Conservation (phyloP, 306 rosid genomes). For the Chamaecrista fasciculata region DNA sequence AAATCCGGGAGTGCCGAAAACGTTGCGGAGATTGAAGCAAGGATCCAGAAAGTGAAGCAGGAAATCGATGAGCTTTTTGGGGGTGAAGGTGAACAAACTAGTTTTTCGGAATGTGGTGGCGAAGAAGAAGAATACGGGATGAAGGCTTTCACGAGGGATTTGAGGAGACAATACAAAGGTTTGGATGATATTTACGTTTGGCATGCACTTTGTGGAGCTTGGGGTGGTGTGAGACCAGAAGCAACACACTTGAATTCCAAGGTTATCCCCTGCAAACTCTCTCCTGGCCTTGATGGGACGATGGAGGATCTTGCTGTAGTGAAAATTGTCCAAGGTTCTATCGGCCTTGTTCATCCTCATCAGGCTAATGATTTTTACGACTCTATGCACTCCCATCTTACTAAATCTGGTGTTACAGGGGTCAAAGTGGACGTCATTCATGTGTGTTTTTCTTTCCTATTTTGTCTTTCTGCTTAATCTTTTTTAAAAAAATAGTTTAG, state of each 20-base stretch:
- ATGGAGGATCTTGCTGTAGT: slow-evolving; percentile 88
- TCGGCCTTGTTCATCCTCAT: slow-evolving; percentile 78
- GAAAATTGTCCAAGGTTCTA: slow-evolving; percentile 58
- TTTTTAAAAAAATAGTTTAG: no score
- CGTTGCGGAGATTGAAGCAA: slow-evolving; percentile 40
- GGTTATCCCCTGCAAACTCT: slow-evolving; percentile 57
- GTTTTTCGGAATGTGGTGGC: slow-evolving; percentile 15
- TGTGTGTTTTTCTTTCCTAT: slow-evolving; percentile 35
- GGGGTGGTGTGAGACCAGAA: slow-evolving; percentile 95
- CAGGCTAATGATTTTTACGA: slow-evolving; percentile 66
- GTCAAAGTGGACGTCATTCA: slow-evolving; percentile 89
- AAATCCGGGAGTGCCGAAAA: slow-evolving; percentile 35
- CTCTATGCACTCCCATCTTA: slow-evolving; percentile 81
- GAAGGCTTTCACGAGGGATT: slow-evolving; percentile 77
- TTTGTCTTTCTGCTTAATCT: background rate
- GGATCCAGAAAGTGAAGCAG: slow-evolving; percentile 36
- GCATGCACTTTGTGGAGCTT: slow-evolving; percentile 93
- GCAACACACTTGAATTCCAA: slow-evolving; percentile 57
- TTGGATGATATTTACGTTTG: slow-evolving; percentile 85
- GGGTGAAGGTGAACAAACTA: slow-evolving; percentile 34
- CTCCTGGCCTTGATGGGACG: slow-evolving; percentile 76
- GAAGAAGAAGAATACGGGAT: slow-evolving; percentile 44
- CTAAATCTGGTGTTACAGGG: slow-evolving; percentile 70
- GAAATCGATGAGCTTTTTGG: slow-evolving; percentile 64
- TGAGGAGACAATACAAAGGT: slow-evolving; percentile 60